These are phyloP conservation scores for Globisporangium viniferum DNA, from an alignment of 352 stramenopile genomes.

Conservation along the genomic window DNA sequence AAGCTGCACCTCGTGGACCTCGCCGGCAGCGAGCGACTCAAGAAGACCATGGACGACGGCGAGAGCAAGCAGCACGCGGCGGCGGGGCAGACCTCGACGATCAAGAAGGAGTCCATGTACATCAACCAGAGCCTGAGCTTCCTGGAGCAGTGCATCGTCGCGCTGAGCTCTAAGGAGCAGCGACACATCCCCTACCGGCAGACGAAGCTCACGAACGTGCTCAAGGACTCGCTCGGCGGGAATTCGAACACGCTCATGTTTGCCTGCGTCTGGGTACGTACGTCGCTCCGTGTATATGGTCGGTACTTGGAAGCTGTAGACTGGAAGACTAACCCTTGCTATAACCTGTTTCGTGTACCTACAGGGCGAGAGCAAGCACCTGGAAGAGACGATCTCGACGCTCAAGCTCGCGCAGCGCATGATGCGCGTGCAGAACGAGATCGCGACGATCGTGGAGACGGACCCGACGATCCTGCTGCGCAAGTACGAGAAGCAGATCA, in stretches of 20 bases:
- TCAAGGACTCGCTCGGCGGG: constrained; percentile 93
- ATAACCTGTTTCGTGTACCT: not conserved
- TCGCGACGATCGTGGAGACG: constrained; percentile 79
- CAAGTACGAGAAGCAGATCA: constrained; percentile 91
- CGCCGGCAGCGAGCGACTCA: constrained; percentile 92
- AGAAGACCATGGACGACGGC: constrained; percentile 88
- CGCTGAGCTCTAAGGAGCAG: constrained; percentile 64
- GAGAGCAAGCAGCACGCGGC: constrained; percentile 5
- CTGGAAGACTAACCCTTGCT: not conserved
- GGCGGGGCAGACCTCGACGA: constrained; percentile 36
- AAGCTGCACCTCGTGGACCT: constrained; percentile 95
- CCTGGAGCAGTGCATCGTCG: constrained; percentile 94
- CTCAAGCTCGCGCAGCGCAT: constrained; percentile 91
- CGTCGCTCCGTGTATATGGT: not conserved
- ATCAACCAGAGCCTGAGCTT: constrained; percentile 97
- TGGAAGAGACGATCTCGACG: constrained; percentile 93
- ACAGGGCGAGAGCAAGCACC: constrained; percentile 82
- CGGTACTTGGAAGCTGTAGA: not conserved
- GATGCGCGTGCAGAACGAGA: constrained; percentile 93
- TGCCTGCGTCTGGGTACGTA: constrained; percentile 85
- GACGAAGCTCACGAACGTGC: constrained; percentile 94
- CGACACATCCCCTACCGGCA: constrained; percentile 92
- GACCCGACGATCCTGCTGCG: constrained; percentile 82
- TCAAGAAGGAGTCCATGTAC: constrained; percentile 97
- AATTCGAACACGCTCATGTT: constrained; percentile 96